These are phyloP conservation scores for Sugiyamaella americana DNA, from an alignment of 805 yeast species.

Conservation along the genomic window DNA sequence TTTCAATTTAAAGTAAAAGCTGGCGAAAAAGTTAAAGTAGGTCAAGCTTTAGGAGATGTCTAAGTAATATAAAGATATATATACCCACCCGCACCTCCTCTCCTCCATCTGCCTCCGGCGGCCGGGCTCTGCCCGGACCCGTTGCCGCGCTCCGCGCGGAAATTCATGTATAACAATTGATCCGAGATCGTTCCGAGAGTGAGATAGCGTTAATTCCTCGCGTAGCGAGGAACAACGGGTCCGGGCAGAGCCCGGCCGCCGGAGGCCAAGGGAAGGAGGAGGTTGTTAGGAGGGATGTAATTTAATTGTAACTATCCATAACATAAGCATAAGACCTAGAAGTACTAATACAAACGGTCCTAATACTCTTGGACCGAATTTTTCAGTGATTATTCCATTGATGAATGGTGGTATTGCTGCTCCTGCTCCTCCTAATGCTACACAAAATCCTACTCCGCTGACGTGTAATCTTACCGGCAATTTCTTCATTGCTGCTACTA, in stretches of 20 bases:
- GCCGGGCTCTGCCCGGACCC: background rate
- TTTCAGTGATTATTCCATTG: conserved; percentile 45
- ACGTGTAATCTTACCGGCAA: conserved; percentile 58
- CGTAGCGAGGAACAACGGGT: background rate
- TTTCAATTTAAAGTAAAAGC: conserved; percentile 63
- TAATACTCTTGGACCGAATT: conserved; percentile 22
- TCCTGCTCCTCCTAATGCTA: conserved; percentile 79
- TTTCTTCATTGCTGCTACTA: conserved; percentile 54
- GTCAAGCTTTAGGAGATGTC: conserved; percentile 41
- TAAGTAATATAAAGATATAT: background rate
- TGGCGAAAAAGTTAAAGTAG: conserved; percentile 81
- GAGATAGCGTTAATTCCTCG: background rate
- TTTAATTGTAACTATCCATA: conserved; percentile 16
- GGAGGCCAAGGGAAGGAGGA: background rate
- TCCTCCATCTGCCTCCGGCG: background rate
- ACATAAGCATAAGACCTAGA: conserved; percentile 21
- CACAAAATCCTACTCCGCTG: conserved; percentile 64
- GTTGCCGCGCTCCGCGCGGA: background rate
- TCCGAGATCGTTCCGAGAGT: background rate
- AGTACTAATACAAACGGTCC: conserved; percentile 24
- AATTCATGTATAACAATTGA: background rate
- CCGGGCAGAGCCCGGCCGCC: background rate
- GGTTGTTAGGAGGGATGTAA: background rate
- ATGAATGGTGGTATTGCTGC: conserved; percentile 69
- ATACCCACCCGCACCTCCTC: no score